Percentiles rank a stretch among this genome's conserved stretches.
phyloP scores from a whole-genome alignment of 495 filamentous ascomycete genomes.

The Hypomontagnella submonticulosa region DNA sequence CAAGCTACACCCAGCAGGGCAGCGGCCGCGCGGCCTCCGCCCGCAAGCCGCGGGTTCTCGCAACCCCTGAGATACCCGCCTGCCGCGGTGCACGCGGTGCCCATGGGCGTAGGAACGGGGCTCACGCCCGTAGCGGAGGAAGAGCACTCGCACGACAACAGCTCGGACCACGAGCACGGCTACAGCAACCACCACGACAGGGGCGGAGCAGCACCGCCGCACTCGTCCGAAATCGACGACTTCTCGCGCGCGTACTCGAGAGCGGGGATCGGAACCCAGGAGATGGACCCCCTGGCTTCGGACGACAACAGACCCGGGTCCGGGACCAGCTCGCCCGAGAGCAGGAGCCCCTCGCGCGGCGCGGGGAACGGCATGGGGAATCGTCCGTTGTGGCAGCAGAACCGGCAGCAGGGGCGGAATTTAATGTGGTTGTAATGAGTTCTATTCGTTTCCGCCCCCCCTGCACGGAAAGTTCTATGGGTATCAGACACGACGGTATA shows the following conservation, averaged over 20 bases:
- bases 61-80: slow-evolving; percentile 47
- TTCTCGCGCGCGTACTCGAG: slow-evolving; percentile 55
- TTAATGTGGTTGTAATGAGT: slow-evolving; percentile 58
- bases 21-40: slow-evolving; percentile 3
- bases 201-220: background rate
- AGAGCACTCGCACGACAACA: slow-evolving; percentile 22
- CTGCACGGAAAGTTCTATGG: too few relatives aligned
- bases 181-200: background rate
- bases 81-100: slow-evolving; percentile 4
- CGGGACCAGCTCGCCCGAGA: slow-evolving; percentile 18
- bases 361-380: slow-evolving; percentile 19
- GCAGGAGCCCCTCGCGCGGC: slow-evolving; percentile 18
- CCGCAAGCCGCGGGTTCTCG: slow-evolving; percentile 31
- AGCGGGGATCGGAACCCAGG: slow-evolving; percentile 55
- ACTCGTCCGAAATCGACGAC: slow-evolving; percentile 54
- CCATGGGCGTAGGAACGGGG: slow-evolving; percentile 37
- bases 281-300: slow-evolving; percentile 27
- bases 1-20: slow-evolving; percentile 16
- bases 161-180: background rate
- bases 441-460: too few relatives aligned
- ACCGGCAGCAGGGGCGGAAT: slow-evolving; percentile 58
- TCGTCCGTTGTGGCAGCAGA: slow-evolving; percentile 61
- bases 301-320: background rate
- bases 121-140: slow-evolving; percentile 47
- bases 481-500: too few relatives aligned